These are phyloP conservation scores for Sporothrix phasma DNA, from an alignment of 2,329 filamentous ascomycete species.

Conservation along the genomic window DNA sequence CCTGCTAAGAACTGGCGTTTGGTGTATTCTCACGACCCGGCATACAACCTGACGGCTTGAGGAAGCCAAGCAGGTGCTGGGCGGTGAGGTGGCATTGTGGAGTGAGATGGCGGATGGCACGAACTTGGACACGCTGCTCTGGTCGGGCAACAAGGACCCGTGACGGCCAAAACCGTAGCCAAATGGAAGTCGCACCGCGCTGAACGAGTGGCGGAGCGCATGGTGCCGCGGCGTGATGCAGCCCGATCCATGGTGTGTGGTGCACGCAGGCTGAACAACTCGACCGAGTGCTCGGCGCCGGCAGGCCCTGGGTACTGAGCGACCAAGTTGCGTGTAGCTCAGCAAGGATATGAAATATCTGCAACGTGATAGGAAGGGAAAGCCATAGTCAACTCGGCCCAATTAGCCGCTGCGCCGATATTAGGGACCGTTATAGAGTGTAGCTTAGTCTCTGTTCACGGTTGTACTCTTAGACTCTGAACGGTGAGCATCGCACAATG, in stretches of 20 bases:
- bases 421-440: not conserved
- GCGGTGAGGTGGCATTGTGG: conserved; percentile 77
- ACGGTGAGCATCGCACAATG: no score
- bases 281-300: conserved; percentile 35
- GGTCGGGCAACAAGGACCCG: conserved; percentile 60
- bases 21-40: conserved; percentile 71
- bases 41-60: conserved; percentile 51
- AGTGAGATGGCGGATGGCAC: conserved; percentile 65
- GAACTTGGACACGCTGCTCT: conserved; percentile 67
- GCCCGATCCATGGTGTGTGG: conserved; percentile 61
- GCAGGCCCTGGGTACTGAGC: conserved; percentile 15
- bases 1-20: conserved; percentile 74
- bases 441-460: not conserved
- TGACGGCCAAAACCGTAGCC: conserved; percentile 55
- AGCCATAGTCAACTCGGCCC: not conserved
- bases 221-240: conserved; percentile 57
- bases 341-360: not conserved
- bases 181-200: conserved; percentile 58
- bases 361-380: not conserved
- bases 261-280: conserved; percentile 53
- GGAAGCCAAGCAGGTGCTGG: conserved; percentile 58
- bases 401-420: not conserved
- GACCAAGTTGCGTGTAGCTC: not conserved
- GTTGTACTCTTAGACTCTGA: no score
- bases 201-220: conserved; percentile 69